phyloP scores from a whole-genome alignment of 179 eudicot species.

The Dionaea muscipula region DNA sequence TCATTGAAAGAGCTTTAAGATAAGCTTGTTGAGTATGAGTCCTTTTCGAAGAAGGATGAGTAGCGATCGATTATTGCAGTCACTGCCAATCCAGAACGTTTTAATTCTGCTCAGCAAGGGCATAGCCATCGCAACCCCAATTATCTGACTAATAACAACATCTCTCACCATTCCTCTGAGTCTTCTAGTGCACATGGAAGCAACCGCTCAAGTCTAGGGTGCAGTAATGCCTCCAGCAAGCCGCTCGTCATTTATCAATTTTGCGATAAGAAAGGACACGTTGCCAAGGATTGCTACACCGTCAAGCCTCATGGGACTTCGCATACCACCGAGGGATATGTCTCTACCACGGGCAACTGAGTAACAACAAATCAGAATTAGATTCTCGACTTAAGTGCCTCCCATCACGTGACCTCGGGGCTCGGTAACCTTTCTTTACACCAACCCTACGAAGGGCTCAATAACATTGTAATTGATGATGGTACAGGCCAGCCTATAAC shows the following conservation, averaged over 20 bases:
- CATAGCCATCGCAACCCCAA: no score
- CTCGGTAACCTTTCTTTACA: slow-evolving; percentile 6
- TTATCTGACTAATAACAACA: no score
- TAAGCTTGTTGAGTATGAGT: background rate
- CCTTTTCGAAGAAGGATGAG: background rate
- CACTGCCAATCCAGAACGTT: background rate
- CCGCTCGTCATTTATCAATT: no score
- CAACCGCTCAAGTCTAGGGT: no score
- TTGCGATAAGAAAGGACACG: background rate
- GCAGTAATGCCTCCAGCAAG: no score
- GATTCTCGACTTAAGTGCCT: slow-evolving; percentile 8
- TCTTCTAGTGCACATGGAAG: no score
- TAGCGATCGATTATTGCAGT: no score
- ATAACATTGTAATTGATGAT: slow-evolving; percentile 11
- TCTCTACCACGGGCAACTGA: background rate
- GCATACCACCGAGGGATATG: no score
- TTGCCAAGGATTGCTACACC: background rate
- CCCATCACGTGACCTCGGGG: slow-evolving; percentile 6
- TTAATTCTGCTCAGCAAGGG: no score
- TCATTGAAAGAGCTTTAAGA: slow-evolving; percentile 5
- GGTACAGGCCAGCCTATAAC: background rate
- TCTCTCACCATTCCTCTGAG: no score
- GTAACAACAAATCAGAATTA: background rate
- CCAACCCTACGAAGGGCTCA: slow-evolving; percentile 7
- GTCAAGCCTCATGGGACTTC: background rate